phyloP scores from a whole-genome alignment of 495 filamentous ascomycete genomes.

The Penicillium malachiteum region DNA sequence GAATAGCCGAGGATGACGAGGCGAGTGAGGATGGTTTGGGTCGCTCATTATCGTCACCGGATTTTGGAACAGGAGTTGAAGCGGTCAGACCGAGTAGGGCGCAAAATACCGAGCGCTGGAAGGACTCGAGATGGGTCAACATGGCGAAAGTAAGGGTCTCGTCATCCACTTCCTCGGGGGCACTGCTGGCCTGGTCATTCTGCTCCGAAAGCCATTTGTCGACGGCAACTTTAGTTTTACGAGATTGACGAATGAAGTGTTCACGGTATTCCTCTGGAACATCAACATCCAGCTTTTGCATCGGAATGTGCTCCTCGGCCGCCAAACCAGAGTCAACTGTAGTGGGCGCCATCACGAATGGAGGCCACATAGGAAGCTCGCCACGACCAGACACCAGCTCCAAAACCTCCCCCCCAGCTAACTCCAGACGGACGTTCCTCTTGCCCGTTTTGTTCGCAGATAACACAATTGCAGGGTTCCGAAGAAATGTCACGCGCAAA shows the following conservation, averaged over 20 bases:
- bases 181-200: slow-evolving; percentile 65
- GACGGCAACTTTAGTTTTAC: slow-evolving; percentile 79
- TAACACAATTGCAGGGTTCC: slow-evolving; percentile 73
- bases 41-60: slow-evolving; percentile 48
- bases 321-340: slow-evolving; percentile 55
- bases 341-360: slow-evolving; percentile 65
- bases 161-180: slow-evolving; percentile 84
- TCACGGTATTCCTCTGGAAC: slow-evolving; percentile 87
- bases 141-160: slow-evolving; percentile 92
- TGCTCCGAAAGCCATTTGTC: slow-evolving; percentile 83
- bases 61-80: slow-evolving; percentile 41
- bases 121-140: slow-evolving; percentile 75
- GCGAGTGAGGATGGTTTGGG: slow-evolving; percentile 65
- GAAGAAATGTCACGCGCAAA: slow-evolving; percentile 88
- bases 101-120: slow-evolving; percentile 75
- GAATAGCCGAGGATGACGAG: slow-evolving; percentile 71
- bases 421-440: slow-evolving; percentile 63
- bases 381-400: slow-evolving; percentile 87
- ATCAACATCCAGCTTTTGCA: slow-evolving; percentile 85
- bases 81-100: slow-evolving; percentile 71
- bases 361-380: slow-evolving; percentile 83
- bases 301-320: slow-evolving; percentile 55
- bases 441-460: slow-evolving; percentile 64
- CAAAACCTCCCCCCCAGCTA: slow-evolving; percentile 96
- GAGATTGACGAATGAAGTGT: slow-evolving; percentile 83